Base-by-base conservation (phyloP, 352 stramenopile genomes). In the Phytophthora crassamura region DNA sequence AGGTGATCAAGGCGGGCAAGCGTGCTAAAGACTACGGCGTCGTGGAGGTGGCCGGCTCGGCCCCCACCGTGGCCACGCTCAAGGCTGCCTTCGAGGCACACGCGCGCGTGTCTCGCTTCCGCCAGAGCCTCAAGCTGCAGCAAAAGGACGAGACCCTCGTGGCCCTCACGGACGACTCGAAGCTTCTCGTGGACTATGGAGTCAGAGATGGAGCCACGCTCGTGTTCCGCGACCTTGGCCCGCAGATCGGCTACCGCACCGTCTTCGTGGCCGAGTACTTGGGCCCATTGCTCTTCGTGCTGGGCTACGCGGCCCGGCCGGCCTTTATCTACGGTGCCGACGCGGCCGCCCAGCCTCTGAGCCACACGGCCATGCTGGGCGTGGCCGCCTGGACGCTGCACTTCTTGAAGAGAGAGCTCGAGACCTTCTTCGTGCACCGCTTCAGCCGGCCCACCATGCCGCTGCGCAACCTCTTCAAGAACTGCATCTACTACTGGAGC, bases 351-450 rank as follows among this genome's bases (percentile, higher is more conserved):
- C 69, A 81, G 64, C 72, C 75, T 18, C 63, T 83, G 48, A 64
- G 74, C 69, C 20, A 49, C 45, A 86, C 77, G 45, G 86, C 83
- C 25, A 62, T 75, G 49, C 72, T 93, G 46, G 83, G 78, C 43
- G 75, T 91, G 11, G 46, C 73, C 50, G 75, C 63, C 50, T 97
- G 88, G 88, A 88, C 71, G 18, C 47, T 84, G 30, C 90, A 97
- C 72, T 97, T 95, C 59, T 52, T 91, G 34, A 97, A 97, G 78
- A 77, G 89, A 45, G 77, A 94, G 65, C 55, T 96, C 40, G 89
- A 97, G 70, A 96, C 89, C 20, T 70, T 96, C 46, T 96, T 96
- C 64, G 88, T 97, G 53, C 89, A 97, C 70, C 86, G 84, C 66
- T 97, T 97, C 70, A 91, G 74, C 41, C 84, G 82, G 48, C 76